These are phyloP conservation scores for Lactuca sativa DNA, from an alignment of 129 eudicot species.

Conservation along the genomic window DNA sequence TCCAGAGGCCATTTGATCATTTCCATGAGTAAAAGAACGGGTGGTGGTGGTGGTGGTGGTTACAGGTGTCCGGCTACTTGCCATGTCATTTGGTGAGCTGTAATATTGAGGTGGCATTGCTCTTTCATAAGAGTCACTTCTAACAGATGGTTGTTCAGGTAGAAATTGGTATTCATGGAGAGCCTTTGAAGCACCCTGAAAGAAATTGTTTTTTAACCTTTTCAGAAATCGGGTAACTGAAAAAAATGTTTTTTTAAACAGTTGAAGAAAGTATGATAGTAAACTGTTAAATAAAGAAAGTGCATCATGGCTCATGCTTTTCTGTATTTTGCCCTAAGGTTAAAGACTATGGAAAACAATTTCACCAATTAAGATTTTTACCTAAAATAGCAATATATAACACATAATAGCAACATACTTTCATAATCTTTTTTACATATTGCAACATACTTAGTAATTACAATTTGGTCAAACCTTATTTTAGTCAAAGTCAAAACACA, in stretches of 20 bases:
- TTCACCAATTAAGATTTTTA: no score
- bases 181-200: slow-evolving; percentile 60
- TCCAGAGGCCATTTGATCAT: slow-evolving; percentile 51
- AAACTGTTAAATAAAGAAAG: no score
- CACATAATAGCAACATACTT: background rate
- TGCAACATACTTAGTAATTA: no score
- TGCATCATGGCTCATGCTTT: no score
- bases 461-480: background rate
- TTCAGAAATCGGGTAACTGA: no score
- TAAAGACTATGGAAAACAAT: no score
- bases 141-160: slow-evolving; percentile 81
- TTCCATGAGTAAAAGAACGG: slow-evolving; percentile 39
- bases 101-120: slow-evolving; percentile 55
- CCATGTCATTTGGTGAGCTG: slow-evolving; percentile 55
- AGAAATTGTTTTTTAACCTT: background rate
- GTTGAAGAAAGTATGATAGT: no score
- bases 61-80: slow-evolving; percentile 39
- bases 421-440: background rate
- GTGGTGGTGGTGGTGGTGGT: slow-evolving; percentile 36
- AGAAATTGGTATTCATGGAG: slow-evolving; percentile 83
- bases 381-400: no score
- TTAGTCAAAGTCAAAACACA: slow-evolving; percentile 4
- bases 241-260: no score
- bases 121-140: slow-evolving; percentile 71
- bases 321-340: no score